phyloP scores from a whole-genome alignment of 441 rosid genomes.

The Populus hybrid region DNA sequence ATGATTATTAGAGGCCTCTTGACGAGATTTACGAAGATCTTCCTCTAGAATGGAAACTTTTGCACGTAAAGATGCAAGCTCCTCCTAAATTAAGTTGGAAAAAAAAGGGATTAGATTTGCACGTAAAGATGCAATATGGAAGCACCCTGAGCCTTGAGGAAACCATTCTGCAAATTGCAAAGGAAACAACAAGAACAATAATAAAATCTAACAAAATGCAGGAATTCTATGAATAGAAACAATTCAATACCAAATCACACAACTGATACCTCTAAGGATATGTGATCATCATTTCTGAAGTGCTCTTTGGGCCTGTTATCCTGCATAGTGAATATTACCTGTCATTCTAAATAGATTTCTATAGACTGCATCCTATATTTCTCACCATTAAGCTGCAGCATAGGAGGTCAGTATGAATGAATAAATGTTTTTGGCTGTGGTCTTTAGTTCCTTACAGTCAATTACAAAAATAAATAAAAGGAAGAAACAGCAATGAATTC shows the following conservation, averaged over 20 bases:
- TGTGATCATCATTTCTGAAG: constrained; percentile 40
- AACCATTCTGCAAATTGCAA: background rate
- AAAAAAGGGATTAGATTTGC: constrained; percentile 10
- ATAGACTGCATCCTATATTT: background rate
- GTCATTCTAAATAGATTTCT: background rate
- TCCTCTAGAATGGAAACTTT: constrained; percentile 75
- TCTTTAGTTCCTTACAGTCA: background rate
- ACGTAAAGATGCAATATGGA: background rate
- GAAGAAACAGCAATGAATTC: background rate
- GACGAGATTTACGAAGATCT: constrained; percentile 71
- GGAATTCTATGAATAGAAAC: background rate
- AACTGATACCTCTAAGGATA: constrained; percentile 53
- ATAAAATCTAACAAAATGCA: background rate
- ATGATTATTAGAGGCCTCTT: constrained; percentile 59
- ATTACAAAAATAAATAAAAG: background rate
- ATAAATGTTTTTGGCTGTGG: background rate
- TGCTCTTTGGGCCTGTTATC: constrained; percentile 59
- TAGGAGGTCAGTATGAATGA: background rate
- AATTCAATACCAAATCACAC: background rate
- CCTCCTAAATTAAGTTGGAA: constrained; percentile 53
- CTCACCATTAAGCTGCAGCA: background rate
- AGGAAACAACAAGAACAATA: background rate
- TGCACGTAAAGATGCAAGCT: constrained; percentile 55
- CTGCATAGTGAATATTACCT: constrained; percentile 32
- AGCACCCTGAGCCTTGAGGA: background rate